These are phyloP conservation scores for Stipa capillata DNA, from an alignment of 176 grass and related monocot species.

Conservation along the genomic window DNA sequence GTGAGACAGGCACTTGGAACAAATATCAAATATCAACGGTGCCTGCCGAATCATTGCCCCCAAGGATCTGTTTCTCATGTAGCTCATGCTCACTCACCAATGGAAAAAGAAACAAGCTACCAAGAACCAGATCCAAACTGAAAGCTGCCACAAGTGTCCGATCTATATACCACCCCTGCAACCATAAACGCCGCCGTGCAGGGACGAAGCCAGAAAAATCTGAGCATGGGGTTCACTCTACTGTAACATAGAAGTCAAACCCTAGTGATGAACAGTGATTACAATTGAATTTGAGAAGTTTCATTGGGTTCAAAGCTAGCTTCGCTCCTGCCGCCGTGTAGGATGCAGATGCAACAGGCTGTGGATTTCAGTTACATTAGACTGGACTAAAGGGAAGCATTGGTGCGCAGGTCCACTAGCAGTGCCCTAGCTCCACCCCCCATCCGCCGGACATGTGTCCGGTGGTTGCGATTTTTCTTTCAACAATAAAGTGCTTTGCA, in stretches of 20 bases:
- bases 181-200: no score
- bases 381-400: no score
- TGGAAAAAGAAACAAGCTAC: not conserved
- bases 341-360: no score
- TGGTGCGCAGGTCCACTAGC: not conserved
- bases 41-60: not conserved
- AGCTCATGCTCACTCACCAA: not conserved
- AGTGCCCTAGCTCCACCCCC: not conserved
- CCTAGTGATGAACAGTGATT: no score
- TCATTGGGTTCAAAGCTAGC: no score
- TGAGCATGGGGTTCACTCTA: no score
- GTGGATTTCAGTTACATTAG: no score
- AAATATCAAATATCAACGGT: constrained; percentile 11
- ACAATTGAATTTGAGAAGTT: no score
- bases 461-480: not conserved
- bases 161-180: not conserved
- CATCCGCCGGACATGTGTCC: constrained; percentile 9
- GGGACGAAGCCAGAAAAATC: no score
- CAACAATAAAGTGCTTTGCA: constrained; percentile 27
- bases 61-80: not conserved
- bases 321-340: no score
- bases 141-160: constrained; percentile 14
- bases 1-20: constrained; percentile 27
- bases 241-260: no score
- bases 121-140: constrained; percentile 12